phyloP scores from a whole-genome alignment of 306 rosid genomes.

The Rosa multiflora region DNA sequence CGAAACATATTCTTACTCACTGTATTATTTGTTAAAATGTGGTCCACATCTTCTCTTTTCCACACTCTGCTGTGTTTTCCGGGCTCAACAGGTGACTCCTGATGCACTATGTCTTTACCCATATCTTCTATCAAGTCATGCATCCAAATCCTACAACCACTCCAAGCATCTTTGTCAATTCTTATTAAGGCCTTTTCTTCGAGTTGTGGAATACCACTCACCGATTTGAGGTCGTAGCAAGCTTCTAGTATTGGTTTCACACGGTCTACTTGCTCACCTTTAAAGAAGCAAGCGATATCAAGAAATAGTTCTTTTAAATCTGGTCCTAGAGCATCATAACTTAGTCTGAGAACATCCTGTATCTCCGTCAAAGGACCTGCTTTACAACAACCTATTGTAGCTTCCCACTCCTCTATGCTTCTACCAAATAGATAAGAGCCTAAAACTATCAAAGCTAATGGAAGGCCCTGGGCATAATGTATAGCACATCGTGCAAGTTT shows the following conservation, averaged over 20 bases:
- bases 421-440: constrained; percentile 31
- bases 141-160: constrained; percentile 13
- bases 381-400: constrained; percentile 28
- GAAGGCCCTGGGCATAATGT: too few relatives aligned
- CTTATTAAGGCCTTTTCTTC: constrained; percentile 14
- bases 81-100: too few relatives aligned
- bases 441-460: constrained; percentile 9
- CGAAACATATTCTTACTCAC: background rate
- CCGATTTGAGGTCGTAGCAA: constrained; percentile 23
- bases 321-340: constrained; percentile 32
- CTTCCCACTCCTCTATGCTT: constrained; percentile 32
- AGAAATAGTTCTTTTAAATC: constrained; percentile 23
- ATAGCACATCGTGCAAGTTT: too few relatives aligned
- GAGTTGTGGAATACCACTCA: background rate
- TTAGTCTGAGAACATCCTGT: constrained; percentile 30
- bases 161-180: background rate
- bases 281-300: constrained; percentile 43
- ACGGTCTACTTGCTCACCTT: too few relatives aligned
- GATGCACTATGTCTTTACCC: constrained; percentile 29
- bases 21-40: background rate
- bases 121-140: constrained; percentile 46
- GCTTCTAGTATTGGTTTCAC: too few relatives aligned
- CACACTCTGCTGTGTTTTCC: background rate
- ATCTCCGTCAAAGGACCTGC: constrained; percentile 29
- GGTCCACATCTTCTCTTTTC: background rate